Evolutionary conservation across 164 flowering plant species (phyloP).

Genomic region (Liquidambar formosana): DNA sequence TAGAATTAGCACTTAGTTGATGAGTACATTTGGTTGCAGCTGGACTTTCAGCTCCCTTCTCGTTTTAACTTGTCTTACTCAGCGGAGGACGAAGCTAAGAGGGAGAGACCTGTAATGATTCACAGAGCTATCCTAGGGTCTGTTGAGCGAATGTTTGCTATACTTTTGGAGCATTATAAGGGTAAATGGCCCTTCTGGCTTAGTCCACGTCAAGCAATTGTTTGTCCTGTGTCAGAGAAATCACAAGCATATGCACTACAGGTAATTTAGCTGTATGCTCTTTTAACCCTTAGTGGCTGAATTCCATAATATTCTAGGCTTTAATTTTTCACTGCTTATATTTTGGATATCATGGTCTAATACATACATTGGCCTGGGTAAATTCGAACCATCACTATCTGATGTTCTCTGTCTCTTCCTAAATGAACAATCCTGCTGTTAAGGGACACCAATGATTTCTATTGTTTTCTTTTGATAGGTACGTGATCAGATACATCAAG

Average conservation of each 20-base stretch:
- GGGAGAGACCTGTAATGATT: conserved; percentile 94
- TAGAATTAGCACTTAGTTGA: not conserved
- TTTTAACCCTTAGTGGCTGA: not conserved
- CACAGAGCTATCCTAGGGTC: conserved; percentile 97
- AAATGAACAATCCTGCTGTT: not conserved
- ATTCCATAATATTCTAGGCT: no score
- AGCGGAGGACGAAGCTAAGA: conserved; percentile 94
- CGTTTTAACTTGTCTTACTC: conserved; percentile 86
- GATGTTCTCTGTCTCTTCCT: not conserved
- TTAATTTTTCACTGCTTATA: not conserved
- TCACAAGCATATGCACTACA: conserved; percentile 71
- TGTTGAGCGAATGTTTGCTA: conserved; percentile 98
- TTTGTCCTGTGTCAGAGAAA: conserved; percentile 92
- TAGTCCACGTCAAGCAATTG: conserved; percentile 98
- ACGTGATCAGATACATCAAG: conserved; percentile 61
- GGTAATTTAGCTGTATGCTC: conserved; percentile 36
- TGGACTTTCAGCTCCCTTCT: conserved; percentile 92
- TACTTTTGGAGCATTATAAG: conserved; percentile 92
- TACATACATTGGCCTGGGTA: not conserved
- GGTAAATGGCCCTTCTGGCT: conserved; percentile 99
- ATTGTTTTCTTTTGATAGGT: conserved; percentile 41
- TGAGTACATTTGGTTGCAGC: conserved; percentile 50
- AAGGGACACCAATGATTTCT: not conserved
- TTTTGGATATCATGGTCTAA: not conserved
- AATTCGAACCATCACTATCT: not conserved